Conservation (phyloP, 441 rosid species). For the Populus hybrid region DNA sequence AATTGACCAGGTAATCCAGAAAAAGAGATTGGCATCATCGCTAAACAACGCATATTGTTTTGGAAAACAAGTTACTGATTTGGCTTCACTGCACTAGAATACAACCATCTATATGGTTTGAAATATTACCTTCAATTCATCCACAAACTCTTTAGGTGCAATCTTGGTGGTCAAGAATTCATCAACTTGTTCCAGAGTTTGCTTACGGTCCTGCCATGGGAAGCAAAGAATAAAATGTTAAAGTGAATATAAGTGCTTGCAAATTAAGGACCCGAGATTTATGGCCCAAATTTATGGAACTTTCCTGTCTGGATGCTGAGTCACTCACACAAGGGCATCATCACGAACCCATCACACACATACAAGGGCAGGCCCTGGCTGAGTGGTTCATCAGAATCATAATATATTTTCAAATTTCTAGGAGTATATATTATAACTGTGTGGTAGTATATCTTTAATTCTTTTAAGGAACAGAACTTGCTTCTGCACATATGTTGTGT, state of each 20-base stretch:
- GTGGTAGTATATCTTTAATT: not conserved
- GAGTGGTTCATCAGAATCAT: not conserved
- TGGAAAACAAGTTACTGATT: not conserved
- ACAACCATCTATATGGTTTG: not conserved
- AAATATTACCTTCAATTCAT: constrained; percentile 65
- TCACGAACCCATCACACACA: not conserved
- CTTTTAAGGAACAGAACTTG: not conserved
- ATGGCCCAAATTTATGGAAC: not conserved
- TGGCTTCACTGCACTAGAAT: not conserved
- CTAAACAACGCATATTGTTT: not conserved
- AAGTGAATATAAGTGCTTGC: not conserved
- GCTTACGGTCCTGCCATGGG: constrained; percentile 66
- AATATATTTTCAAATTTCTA: not conserved
- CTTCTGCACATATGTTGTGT: not conserved
- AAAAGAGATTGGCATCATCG: not conserved
- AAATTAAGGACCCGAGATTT: not conserved
- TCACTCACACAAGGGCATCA: not conserved
- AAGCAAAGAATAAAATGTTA: constrained; percentile 2
- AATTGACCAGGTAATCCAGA: constrained; percentile 10
- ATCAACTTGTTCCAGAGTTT: constrained; percentile 72
- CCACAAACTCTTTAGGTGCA: constrained; percentile 79
- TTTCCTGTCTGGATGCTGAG: not conserved
- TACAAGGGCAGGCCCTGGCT: not conserved
- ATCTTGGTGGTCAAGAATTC: constrained; percentile 83
- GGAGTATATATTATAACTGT: not conserved